phyloP scores from a whole-genome alignment of 768 basidiomycete species.

The Lenzites betulinus region DNA sequence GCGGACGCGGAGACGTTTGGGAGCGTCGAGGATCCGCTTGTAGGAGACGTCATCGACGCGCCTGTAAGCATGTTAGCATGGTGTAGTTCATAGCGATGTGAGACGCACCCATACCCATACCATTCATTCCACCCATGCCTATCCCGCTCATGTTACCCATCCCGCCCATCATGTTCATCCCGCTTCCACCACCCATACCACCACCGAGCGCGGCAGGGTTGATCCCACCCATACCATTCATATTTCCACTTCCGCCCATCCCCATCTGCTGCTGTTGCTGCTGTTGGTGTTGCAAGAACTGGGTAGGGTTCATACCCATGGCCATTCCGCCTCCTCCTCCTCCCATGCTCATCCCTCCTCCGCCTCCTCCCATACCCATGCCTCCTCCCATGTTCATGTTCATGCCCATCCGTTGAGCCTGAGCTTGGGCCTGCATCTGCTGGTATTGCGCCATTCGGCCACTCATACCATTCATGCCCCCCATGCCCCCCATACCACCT shows the following conservation, averaged over 20 bases:
- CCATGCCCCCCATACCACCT: constrained; percentile 5
- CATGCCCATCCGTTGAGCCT: constrained; percentile 20
- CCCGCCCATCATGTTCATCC: constrained; percentile 14
- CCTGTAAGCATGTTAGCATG: not conserved
- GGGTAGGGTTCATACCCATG: constrained; percentile 22
- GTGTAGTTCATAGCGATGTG: not conserved
- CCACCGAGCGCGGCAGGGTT: constrained; percentile 26
- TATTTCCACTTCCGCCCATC: constrained; percentile 4
- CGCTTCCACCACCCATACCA: constrained; percentile 7
- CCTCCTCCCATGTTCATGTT: constrained; percentile 20
- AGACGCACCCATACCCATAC: constrained; percentile 14
- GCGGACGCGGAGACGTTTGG: constrained; percentile 7
- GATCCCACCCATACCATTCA: constrained; percentile 22
- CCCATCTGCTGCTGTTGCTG: constrained; percentile 26
- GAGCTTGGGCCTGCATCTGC: constrained; percentile 22
- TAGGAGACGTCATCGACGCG: constrained; percentile 6
- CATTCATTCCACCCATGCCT: constrained; percentile 25
- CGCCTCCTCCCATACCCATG: constrained; percentile 1
- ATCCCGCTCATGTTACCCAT: constrained; percentile 26
- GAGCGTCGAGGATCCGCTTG: constrained; percentile 9
- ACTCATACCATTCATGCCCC: constrained; percentile 6
- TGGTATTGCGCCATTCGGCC: constrained; percentile 19
- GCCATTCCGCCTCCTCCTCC: constrained; percentile 15
- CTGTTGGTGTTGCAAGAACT: constrained; percentile 10
- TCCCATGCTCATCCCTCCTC: constrained; percentile 23